Percentiles rank a stretch among this genome's conserved stretches.
These are phyloP conservation scores for Sphaerostilbella broomeana DNA, from an alignment of 2,329 filamentous ascomycete genomes.

Conservation along the genomic window DNA sequence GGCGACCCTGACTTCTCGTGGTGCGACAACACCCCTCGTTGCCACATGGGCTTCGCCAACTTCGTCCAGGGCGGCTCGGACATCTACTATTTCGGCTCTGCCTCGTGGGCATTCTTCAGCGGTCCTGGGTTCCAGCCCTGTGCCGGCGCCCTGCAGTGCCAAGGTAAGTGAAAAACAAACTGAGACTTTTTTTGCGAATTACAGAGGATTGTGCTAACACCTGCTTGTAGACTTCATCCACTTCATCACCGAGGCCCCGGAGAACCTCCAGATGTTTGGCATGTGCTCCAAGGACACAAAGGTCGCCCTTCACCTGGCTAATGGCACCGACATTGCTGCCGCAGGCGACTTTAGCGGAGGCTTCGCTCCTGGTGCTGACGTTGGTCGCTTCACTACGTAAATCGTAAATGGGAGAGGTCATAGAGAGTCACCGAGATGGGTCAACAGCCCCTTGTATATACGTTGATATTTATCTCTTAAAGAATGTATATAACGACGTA, in stretches of 20 bases:
- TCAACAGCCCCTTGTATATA: neutral
- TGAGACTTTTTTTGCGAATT: too few relatives aligned
- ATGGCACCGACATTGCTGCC: slow-evolving; percentile 28
- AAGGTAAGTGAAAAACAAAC: too few relatives aligned
- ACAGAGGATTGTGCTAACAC: neutral
- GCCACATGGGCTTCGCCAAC: slow-evolving; percentile 37
- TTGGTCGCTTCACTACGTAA: slow-evolving; percentile 30
- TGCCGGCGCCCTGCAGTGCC: slow-evolving; percentile 25
- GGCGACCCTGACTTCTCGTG: slow-evolving; percentile 38
- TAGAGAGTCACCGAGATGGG: too few relatives aligned
- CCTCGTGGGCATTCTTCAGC: slow-evolving; percentile 38
- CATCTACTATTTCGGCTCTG: slow-evolving; percentile 36
- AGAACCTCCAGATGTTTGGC: slow-evolving; percentile 35
- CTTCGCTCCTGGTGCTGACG: slow-evolving; percentile 28
- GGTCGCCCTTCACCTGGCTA: slow-evolving; percentile 28
- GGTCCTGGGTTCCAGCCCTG: slow-evolving; percentile 33
- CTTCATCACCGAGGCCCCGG: slow-evolving; percentile 31
- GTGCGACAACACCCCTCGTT: slow-evolving; percentile 30
- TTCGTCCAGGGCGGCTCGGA: slow-evolving; percentile 35
- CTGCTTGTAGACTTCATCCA: slow-evolving; percentile 27
- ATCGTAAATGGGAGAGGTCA: too few relatives aligned
- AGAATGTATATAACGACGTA: too few relatives aligned
- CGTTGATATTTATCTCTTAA: too few relatives aligned
- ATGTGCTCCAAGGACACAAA: slow-evolving; percentile 35
- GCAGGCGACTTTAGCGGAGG: slow-evolving; percentile 29